Conservation (phyloP, 106 monocot species). For the Triglochin maritima region DNA sequence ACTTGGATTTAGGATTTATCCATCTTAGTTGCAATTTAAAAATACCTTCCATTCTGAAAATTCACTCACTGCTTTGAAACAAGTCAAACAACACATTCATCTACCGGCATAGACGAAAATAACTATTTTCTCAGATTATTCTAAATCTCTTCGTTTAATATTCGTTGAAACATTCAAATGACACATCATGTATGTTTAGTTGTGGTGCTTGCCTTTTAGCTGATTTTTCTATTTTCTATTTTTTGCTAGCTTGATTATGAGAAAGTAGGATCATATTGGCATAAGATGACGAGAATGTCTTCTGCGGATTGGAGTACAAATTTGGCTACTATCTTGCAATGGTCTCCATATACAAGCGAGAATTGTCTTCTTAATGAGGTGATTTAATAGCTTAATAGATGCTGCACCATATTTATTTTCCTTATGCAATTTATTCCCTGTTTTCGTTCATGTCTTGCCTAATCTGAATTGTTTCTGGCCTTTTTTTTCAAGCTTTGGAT, state of each 20-base stretch:
- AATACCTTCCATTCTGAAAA: no score
- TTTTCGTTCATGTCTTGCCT: no score
- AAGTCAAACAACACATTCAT: no score
- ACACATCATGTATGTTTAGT: no score
- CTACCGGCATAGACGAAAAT: no score
- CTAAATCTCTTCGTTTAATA: no score
- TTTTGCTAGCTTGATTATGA: constrained; percentile 62
- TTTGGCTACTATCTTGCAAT: constrained; percentile 57
- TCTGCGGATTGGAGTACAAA: constrained; percentile 53
- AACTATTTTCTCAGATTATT: no score
- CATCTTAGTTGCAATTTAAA: no score
- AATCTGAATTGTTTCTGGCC: not conserved
- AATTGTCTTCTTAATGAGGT: constrained; percentile 71
- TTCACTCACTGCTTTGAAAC: no score
- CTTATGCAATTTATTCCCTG: not conserved
- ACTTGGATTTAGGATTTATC: no score
- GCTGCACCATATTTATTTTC: not conserved
- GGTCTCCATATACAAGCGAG: constrained; percentile 88
- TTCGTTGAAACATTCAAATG: no score
- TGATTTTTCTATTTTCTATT: not conserved
- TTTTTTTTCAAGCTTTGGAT: no score
- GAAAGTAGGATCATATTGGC: constrained; percentile 40
- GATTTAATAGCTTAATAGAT: constrained; percentile 33
- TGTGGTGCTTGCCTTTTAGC: not conserved
- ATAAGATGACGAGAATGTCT: constrained; percentile 31